These are phyloP conservation scores for Fusarium sp. DNA, from an alignment of 2,329 filamentous ascomycete species.

Conservation along the genomic window DNA sequence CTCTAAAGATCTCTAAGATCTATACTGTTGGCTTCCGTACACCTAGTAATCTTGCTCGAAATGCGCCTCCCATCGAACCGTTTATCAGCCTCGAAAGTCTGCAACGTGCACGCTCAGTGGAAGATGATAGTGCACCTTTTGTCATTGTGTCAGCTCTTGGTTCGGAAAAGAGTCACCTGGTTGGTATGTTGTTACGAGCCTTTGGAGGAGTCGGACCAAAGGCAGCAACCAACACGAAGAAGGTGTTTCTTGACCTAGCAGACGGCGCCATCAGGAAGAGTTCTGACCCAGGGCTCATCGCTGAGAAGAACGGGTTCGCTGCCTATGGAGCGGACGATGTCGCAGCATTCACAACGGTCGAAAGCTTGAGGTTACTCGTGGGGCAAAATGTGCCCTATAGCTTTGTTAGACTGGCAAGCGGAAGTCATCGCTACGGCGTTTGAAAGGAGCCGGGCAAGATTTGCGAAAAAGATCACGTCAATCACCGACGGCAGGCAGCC, in stretches of 20 bases:
- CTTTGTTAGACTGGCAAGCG: constrained; percentile 80
- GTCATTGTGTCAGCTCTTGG: constrained; percentile 83
- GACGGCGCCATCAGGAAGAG: constrained; percentile 65
- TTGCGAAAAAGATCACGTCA: background rate
- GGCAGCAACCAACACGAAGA: constrained; percentile 58
- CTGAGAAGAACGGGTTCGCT: constrained; percentile 79
- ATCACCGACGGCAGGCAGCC: background rate
- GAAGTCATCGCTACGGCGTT: constrained; percentile 59
- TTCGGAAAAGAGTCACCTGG: constrained; percentile 80
- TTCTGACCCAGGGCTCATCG: constrained; percentile 74
- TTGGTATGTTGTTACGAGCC: constrained; percentile 80
- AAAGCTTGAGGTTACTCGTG: constrained; percentile 80
- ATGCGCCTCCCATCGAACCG: constrained; percentile 76
- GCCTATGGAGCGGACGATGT: constrained; percentile 84
- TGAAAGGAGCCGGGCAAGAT: constrained; percentile 38
- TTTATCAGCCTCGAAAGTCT: constrained; percentile 79
- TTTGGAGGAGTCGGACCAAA: constrained; percentile 61
- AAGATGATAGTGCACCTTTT: constrained; percentile 72
- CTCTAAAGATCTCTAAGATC: constrained; percentile 79
- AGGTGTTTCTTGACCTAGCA: constrained; percentile 84
- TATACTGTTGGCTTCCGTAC: constrained; percentile 86
- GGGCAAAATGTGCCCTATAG: constrained; percentile 90
- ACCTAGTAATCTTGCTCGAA: constrained; percentile 67
- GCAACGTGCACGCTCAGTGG: constrained; percentile 61
- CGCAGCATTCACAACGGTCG: constrained; percentile 84